These are phyloP conservation scores for Acacia pycnantha DNA, from an alignment of 331 rosid species.

Conservation along the genomic window DNA sequence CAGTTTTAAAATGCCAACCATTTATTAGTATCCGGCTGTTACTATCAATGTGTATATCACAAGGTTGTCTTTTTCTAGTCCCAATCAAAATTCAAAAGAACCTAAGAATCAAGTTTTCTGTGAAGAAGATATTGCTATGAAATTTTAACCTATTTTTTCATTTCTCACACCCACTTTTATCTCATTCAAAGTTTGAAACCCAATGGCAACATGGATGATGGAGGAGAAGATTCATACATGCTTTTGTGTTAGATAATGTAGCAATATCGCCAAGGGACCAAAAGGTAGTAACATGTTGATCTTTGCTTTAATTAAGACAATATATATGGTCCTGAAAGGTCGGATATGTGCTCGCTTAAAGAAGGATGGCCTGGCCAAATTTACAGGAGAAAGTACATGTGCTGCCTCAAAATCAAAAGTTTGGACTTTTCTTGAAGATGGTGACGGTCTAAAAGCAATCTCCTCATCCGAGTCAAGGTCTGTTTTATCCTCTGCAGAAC, in stretches of 20 bases:
- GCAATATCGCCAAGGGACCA: constrained; percentile 79
- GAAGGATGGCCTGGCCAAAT: constrained; percentile 36
- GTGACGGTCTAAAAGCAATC: constrained; percentile 43
- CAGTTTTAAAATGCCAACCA: not conserved
- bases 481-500: constrained; percentile 40
- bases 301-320: constrained; percentile 70
- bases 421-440: constrained; percentile 35
- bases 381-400: constrained; percentile 28
- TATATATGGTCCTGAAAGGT: constrained; percentile 48
- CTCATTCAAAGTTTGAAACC: not conserved
- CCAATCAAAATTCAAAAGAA: constrained; percentile 2
- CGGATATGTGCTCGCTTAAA: constrained; percentile 32
- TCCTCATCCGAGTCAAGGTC: constrained; percentile 57
- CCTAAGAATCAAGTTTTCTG: not conserved
- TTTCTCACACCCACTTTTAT: not conserved
- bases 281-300: constrained; percentile 76
- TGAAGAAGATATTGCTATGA: not conserved
- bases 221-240: constrained; percentile 54
- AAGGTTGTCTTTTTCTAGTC: not conserved
- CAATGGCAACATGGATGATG: not conserved
- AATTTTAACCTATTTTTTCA: not conserved
- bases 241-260: constrained; percentile 59
- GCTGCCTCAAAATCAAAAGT: constrained; percentile 52
- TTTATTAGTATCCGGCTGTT: not conserved
- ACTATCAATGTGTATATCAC: constrained; percentile 1